A percentile compares a stretch with the other conserved stretches of the same genome.
Evolutionary conservation across 202 grass and related monocot species (phyloP).

Genomic region (Schoenoplectus triqueter): DNA sequence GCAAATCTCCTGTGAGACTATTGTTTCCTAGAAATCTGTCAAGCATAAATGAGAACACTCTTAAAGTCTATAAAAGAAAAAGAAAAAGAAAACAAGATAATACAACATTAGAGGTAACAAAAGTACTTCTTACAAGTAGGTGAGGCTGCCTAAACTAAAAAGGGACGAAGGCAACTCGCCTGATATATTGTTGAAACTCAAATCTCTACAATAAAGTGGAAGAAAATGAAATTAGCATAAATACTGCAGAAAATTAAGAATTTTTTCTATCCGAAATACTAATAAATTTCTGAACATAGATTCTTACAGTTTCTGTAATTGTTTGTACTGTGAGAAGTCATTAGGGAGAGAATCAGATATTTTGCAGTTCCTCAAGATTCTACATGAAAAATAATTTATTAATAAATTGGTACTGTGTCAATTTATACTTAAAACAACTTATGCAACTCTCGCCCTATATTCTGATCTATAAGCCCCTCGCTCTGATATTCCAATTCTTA

Average conservation of each 20-base stretch:
- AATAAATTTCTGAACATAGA: not conserved
- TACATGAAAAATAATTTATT: conserved; percentile 38
- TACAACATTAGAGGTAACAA: conserved; percentile 30
- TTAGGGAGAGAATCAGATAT: conserved; percentile 62
- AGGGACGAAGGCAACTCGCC: conserved; percentile 66
- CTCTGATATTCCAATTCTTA: not conserved
- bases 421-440: not conserved
- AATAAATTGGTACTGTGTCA: not conserved
- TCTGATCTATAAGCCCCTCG: not conserved
- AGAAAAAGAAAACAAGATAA: not conserved
- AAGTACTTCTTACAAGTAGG: conserved; percentile 58
- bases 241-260: not conserved
- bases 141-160: conserved; percentile 51
- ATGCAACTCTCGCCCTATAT: not conserved
- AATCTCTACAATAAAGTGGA: conserved; percentile 57
- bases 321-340: conserved; percentile 51
- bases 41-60: conserved; percentile 19
- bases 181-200: conserved; percentile 96
- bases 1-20: conserved; percentile 74
- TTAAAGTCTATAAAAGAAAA: not conserved
- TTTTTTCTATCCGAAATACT: not conserved
- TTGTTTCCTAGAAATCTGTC: conserved; percentile 86
- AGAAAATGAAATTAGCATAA: conserved; percentile 14
- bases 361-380: conserved; percentile 74
- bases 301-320: conserved; percentile 44